A percentile compares a stretch with the other conserved stretches of the same genome.
These are phyloP conservation scores for Blastocystis sp. DNA, from an alignment of 352 stramenopile species.

Conservation along the genomic window DNA sequence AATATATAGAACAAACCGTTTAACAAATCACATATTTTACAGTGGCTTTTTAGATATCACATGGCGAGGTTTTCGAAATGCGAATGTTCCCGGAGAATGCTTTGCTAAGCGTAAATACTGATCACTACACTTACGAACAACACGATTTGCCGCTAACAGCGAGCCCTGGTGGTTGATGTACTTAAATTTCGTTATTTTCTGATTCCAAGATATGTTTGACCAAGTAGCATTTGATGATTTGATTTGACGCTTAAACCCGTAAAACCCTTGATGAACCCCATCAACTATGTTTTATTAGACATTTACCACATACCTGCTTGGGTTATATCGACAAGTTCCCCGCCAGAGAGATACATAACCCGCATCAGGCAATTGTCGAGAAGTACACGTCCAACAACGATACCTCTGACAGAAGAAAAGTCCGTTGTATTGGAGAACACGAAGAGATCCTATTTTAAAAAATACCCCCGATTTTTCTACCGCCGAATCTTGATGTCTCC, in stretches of 20 bases:
- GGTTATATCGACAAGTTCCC: neutral
- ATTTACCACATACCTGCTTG: neutral
- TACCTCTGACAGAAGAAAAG: neutral
- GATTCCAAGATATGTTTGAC: constrained; percentile 50
- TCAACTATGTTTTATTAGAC: neutral
- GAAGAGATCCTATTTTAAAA: constrained; percentile 13
- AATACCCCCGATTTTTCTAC: neutral
- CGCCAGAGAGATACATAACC: constrained; percentile 6
- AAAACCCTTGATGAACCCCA: constrained; percentile 2
- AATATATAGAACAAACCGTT: too few relatives aligned
- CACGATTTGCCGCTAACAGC: neutral
- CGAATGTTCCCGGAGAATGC: neutral
- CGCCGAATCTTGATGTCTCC: neutral
- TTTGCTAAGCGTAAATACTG: neutral
- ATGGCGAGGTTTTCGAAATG: neutral
- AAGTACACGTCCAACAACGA: constrained; percentile 5
- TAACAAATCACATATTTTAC: too few relatives aligned
- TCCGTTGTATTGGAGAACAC: neutral
- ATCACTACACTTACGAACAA: neutral
- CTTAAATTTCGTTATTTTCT: neutral
- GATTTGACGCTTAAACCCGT: neutral
- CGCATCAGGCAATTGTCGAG: constrained; percentile 52
- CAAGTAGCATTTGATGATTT: neutral
- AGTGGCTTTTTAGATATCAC: too few relatives aligned
- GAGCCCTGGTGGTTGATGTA: constrained; percentile 37